These are phyloP conservation scores for Epicoccum sorghinum DNA, from an alignment of 2,329 filamentous ascomycete species.

Conservation along the genomic window DNA sequence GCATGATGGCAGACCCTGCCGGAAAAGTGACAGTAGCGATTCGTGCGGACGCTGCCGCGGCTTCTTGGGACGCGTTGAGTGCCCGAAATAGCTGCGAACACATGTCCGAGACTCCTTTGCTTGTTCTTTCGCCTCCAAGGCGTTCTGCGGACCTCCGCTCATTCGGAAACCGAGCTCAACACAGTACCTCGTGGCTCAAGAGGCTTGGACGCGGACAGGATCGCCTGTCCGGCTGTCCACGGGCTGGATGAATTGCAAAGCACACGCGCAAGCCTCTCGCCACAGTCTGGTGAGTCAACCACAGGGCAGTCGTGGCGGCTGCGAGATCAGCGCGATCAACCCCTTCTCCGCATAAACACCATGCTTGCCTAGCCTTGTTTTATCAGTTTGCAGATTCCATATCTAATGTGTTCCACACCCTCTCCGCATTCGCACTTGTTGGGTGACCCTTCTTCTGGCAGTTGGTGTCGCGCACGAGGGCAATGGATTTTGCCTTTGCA, in stretches of 20 bases:
- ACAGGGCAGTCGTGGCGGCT: slow-evolving; percentile 7
- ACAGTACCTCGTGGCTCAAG: slow-evolving; percentile 8
- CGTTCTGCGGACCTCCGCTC: slow-evolving; percentile 10
- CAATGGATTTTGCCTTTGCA: background rate
- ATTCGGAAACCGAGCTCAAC: slow-evolving; percentile 14
- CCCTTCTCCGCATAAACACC: slow-evolving; percentile 14
- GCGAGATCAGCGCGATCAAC: slow-evolving; percentile 26
- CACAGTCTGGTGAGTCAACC: slow-evolving; percentile 23
- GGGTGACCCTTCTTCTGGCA: slow-evolving; percentile 1
- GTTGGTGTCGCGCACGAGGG: slow-evolving; percentile 21
- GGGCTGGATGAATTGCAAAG: slow-evolving; percentile 17
- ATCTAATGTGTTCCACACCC: slow-evolving; percentile 5
- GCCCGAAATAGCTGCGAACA: slow-evolving; percentile 18
- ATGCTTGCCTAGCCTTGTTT: slow-evolving; percentile 6
- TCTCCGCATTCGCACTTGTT: slow-evolving; percentile 8
- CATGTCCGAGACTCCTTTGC: slow-evolving; percentile 11
- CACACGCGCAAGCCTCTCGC: slow-evolving; percentile 36
- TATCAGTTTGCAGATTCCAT: slow-evolving; percentile 4
- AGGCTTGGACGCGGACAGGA: slow-evolving; percentile 6
- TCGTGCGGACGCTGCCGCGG: slow-evolving; percentile 13
- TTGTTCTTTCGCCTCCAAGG: slow-evolving; percentile 11
- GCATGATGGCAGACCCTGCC: slow-evolving; percentile 14
- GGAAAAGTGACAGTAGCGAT: slow-evolving; percentile 15
- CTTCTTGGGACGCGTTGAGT: slow-evolving; percentile 10
- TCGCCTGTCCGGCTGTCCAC: slow-evolving; percentile 4